Conservation (phyloP, 257 asterid genomes). For the Solanum stenotomum region DNA sequence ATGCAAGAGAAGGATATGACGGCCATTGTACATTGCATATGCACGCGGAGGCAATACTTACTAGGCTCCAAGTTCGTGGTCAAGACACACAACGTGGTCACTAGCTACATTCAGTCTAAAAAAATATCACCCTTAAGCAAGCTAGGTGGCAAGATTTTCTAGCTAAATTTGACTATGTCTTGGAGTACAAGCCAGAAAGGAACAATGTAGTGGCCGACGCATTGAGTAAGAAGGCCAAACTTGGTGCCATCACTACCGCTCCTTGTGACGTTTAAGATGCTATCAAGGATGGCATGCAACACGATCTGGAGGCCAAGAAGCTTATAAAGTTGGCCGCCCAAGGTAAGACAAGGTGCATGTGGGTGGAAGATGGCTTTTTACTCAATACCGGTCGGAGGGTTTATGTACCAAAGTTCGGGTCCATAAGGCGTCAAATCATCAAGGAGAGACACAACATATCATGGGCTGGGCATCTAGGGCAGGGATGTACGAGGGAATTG, state of each 20-base stretch:
- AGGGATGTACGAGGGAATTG: background rate
- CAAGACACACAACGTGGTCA: background rate
- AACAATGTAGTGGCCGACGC: background rate
- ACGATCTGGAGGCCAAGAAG: background rate
- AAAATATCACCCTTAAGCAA: background rate
- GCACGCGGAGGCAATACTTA: background rate
- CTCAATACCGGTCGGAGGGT: background rate
- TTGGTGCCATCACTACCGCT: background rate
- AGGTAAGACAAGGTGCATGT: background rate
- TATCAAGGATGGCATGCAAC: background rate
- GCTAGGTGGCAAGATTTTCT: background rate
- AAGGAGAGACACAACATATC: fast-evolving
- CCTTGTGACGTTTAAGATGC: background rate
- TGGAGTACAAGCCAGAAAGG: background rate
- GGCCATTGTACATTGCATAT: too few species aligned
- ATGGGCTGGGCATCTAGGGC: background rate
- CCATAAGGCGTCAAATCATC: background rate
- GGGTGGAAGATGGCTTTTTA: background rate
- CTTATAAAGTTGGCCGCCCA: too few species aligned
- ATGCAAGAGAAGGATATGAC: background rate
- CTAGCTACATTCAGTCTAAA: background rate
- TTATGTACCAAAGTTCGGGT: background rate
- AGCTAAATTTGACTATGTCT: background rate
- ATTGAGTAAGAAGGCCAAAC: background rate
- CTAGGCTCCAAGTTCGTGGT: too few species aligned